Conservation (phyloP, 2,329 filamentous ascomycete species). For the Stagonosporopsis chrysanthemi region DNA sequence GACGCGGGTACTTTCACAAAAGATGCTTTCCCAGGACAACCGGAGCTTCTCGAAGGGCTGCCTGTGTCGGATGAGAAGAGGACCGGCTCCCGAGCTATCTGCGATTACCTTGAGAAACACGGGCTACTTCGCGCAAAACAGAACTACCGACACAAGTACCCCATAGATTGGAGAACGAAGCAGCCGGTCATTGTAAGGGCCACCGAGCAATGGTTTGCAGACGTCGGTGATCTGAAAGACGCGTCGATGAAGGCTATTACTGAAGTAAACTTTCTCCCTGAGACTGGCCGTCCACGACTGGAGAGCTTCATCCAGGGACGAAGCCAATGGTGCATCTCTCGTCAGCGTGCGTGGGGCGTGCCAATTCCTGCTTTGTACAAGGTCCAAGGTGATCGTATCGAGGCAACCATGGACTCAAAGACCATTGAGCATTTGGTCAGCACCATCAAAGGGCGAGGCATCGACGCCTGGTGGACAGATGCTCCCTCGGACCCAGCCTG, state of each 20-base stretch:
- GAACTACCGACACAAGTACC: slow-evolving; percentile 87
- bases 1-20: slow-evolving; percentile 81
- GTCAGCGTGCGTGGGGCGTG: slow-evolving; percentile 94
- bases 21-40: slow-evolving; percentile 76
- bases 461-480: slow-evolving; percentile 96
- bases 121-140: slow-evolving; percentile 72
- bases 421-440: slow-evolving; percentile 85
- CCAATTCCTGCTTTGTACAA: slow-evolving; percentile 92
- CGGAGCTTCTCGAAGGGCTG: slow-evolving; percentile 72
- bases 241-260: slow-evolving; percentile 74
- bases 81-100: slow-evolving; percentile 63
- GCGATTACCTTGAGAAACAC: slow-evolving; percentile 67
- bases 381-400: slow-evolving; percentile 62
- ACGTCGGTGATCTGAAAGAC: slow-evolving; percentile 82
- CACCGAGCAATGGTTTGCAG: slow-evolving; percentile 97
- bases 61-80: slow-evolving; percentile 73
- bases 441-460: slow-evolving; percentile 77
- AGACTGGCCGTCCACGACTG: slow-evolving; percentile 74
- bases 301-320: slow-evolving; percentile 86
- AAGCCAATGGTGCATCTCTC: slow-evolving; percentile 97
- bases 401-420: slow-evolving; percentile 79
- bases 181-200: slow-evolving; percentile 88
- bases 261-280: slow-evolving; percentile 79
- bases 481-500: slow-evolving; percentile 76
- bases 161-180: slow-evolving; percentile 97